Conservation (phyloP, 1,139 yeast species). For the Arxiozyma telluris region DNA sequence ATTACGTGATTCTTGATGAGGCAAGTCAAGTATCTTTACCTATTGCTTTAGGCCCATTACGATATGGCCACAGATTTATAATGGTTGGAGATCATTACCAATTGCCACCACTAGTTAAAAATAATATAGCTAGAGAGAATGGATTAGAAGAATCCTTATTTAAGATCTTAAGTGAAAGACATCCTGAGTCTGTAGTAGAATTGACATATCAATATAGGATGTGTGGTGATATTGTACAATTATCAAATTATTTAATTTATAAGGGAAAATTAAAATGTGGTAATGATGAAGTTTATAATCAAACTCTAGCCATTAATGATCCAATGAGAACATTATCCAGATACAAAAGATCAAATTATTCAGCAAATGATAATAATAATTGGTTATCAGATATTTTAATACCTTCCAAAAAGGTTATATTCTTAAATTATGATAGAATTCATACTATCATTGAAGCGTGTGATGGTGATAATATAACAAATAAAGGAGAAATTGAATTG, state of each 20-base stretch:
- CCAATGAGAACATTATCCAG: slow-evolving; percentile 10
- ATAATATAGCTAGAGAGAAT: slow-evolving; percentile 43
- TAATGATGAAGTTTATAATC: slow-evolving; percentile 49
- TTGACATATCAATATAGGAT: slow-evolving; percentile 82
- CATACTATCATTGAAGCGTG: slow-evolving; percentile 46
- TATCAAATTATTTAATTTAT: slow-evolving; percentile 75
- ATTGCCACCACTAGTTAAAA: slow-evolving; percentile 73
- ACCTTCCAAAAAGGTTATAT: slow-evolving; percentile 52
- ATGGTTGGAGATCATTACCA: slow-evolving; percentile 95
- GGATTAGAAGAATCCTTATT: slow-evolving; percentile 80
- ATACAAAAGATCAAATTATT: slow-evolving; percentile 8
- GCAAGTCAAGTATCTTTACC: slow-evolving; percentile 95
- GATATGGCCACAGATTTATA: slow-evolving; percentile 68
- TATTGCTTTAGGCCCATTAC: slow-evolving; percentile 75
- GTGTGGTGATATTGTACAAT: slow-evolving; percentile 80
- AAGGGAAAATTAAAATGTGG: slow-evolving; percentile 74
- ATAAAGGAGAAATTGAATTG: slow-evolving; percentile 60
- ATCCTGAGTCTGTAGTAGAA: slow-evolving; percentile 65
- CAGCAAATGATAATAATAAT: slow-evolving; percentile 3
- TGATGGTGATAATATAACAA: slow-evolving; percentile 60
- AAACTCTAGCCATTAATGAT: slow-evolving; percentile 36
- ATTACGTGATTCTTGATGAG: slow-evolving; percentile 91
- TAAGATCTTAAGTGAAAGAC: slow-evolving; percentile 56
- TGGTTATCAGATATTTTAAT: slow-evolving; percentile 44
- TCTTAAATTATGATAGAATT: slow-evolving; percentile 61